phyloP scores from a whole-genome alignment of 768 basidiomycete genomes.

The Porpolomopsis calyptriformis region DNA sequence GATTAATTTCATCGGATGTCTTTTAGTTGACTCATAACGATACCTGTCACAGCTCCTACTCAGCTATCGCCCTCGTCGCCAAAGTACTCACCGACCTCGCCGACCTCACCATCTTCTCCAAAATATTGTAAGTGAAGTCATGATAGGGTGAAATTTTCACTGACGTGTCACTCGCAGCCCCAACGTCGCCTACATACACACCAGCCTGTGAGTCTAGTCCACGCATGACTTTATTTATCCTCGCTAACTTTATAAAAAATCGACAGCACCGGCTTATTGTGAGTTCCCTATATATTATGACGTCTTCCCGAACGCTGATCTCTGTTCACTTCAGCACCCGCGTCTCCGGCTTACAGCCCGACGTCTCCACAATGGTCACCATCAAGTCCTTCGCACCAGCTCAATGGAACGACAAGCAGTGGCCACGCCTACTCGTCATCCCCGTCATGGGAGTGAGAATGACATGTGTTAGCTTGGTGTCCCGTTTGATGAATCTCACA shows the following conservation, averaged over 20 bases:
- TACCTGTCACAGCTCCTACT: conserved; percentile 45
- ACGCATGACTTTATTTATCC: conserved; percentile 7
- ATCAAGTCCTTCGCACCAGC: conserved; percentile 51
- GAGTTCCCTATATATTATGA: conserved; percentile 19
- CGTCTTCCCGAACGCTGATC: conserved; percentile 5
- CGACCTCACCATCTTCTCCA: conserved; percentile 86
- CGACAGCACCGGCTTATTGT: conserved; percentile 68
- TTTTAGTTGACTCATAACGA: neutral
- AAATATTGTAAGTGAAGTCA: conserved; percentile 64
- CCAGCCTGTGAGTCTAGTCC: conserved; percentile 59
- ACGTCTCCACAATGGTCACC: conserved; percentile 81
- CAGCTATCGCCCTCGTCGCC: conserved; percentile 86
- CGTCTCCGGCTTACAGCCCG: conserved; percentile 79
- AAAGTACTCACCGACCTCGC: conserved; percentile 89
- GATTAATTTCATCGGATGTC: no score
- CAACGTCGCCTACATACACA: conserved; percentile 80
- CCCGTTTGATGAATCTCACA: no score
- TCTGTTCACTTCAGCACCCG: conserved; percentile 43
- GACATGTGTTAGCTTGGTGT: neutral
- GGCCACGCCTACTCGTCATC: conserved; percentile 37
- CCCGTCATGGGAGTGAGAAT: conserved; percentile 41
- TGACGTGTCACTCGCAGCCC: conserved; percentile 47
- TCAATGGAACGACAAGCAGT: conserved; percentile 32
- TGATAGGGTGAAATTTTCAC: conserved; percentile 9
- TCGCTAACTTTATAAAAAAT: conserved; percentile 2